Evolutionary conservation across 2,329 filamentous ascomycete species (phyloP).

Genomic region (Didymella pinodella): DNA sequence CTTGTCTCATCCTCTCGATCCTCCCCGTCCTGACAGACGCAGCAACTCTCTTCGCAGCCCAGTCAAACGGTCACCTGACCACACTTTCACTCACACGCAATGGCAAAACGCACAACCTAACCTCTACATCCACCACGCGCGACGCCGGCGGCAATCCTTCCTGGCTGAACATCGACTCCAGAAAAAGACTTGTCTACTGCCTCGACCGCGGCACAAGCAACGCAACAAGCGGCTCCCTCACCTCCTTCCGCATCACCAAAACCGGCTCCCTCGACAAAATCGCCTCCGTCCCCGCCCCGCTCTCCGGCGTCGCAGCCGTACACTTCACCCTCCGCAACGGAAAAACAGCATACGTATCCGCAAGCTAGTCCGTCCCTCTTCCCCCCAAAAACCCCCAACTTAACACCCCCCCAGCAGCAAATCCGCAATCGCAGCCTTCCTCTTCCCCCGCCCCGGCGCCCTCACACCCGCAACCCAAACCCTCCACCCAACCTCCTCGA

Average conservation of each 20-base stretch:
- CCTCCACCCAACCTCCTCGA: slow-evolving; percentile 17
- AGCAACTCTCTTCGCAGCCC: slow-evolving; percentile 24
- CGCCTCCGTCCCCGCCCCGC: slow-evolving; percentile 21
- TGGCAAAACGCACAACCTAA: slow-evolving; percentile 14
- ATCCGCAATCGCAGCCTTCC: slow-evolving; percentile 21
- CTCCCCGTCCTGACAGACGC: slow-evolving; percentile 9
- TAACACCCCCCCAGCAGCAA: slow-evolving; percentile 14
- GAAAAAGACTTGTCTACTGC: slow-evolving; percentile 25
- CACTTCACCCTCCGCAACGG: slow-evolving; percentile 10
- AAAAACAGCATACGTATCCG: slow-evolving; percentile 21
- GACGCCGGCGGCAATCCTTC: slow-evolving; percentile 24
- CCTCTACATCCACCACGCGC: slow-evolving; percentile 17
- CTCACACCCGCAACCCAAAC: slow-evolving; percentile 11
- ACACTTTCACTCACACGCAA: slow-evolving; percentile 13
- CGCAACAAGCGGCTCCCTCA: slow-evolving; percentile 22
- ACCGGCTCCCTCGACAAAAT: slow-evolving; percentile 16
- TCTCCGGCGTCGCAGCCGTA: slow-evolving; percentile 25
- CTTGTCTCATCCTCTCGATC: neutral
- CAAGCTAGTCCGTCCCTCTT: slow-evolving; percentile 18
- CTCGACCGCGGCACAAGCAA: slow-evolving; percentile 24
- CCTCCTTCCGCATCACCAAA: slow-evolving; percentile 17
- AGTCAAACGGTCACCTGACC: slow-evolving; percentile 26
- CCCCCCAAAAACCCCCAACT: neutral
- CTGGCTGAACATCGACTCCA: slow-evolving; percentile 22
- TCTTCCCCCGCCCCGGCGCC: slow-evolving; percentile 12